These are phyloP conservation scores for Alternaria panax DNA, from an alignment of 2,329 filamentous ascomycete species.

Conservation along the genomic window DNA sequence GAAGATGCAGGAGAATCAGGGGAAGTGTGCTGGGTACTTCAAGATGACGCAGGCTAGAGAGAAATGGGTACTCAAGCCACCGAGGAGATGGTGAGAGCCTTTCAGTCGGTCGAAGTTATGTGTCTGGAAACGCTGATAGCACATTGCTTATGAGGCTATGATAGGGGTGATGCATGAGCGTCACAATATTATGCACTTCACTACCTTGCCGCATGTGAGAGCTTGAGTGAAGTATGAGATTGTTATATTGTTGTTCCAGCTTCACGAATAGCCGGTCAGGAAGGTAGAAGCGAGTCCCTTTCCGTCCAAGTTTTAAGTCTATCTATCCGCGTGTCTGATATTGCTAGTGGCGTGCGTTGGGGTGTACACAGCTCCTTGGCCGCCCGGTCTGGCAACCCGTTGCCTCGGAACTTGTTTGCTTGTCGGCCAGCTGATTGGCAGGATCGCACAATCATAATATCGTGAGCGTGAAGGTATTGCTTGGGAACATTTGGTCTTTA, in stretches of 20 bases:
- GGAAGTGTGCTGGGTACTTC: constrained; percentile 15
- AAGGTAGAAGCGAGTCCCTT: neutral
- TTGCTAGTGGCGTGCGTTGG: constrained; percentile 6
- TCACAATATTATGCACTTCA: neutral
- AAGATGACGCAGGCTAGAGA: constrained; percentile 12
- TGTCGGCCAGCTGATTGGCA: constrained; percentile 6
- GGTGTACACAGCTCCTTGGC: constrained; percentile 9
- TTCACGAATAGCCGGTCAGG: neutral
- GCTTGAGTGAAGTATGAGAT: neutral
- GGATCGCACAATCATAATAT: neutral
- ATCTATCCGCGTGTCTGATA: neutral
- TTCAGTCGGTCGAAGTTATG: neutral
- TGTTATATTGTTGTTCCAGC: neutral
- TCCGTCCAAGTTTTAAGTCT: neutral
- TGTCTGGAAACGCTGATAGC: neutral
- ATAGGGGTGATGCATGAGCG: no score
- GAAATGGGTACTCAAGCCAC: neutral
- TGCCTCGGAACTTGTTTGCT: constrained; percentile 17
- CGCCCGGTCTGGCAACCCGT: neutral
- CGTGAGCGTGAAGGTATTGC: neutral
- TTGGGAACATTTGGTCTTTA: neutral
- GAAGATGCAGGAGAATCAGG: constrained; percentile 14
- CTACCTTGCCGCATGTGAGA: neutral
- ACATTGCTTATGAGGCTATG: neutral
- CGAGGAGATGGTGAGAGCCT: neutral